Evolutionary conservation across 768 basidiomycete genomes (phyloP).

Genomic region (Podaxis sp.): DNA sequence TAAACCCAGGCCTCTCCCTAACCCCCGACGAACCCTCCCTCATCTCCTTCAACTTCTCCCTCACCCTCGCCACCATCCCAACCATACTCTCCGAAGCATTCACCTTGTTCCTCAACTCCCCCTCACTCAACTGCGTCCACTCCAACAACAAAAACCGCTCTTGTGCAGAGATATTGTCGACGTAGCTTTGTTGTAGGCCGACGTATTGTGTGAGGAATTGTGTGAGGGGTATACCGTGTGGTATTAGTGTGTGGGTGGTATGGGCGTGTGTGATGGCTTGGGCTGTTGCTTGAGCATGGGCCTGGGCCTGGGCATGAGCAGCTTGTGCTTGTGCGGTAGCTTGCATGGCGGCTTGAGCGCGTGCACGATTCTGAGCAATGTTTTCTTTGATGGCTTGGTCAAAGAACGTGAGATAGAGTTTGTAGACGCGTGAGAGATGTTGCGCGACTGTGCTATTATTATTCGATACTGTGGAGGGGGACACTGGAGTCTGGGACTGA

Average conservation of each 20-base stretch:
- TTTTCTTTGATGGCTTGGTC: slow-evolving; percentile 9
- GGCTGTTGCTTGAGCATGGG: not conserved
- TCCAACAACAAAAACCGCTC: slow-evolving; percentile 3
- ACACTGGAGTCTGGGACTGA: not conserved
- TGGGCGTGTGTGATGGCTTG: not conserved
- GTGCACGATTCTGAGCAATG: slow-evolving; percentile 7
- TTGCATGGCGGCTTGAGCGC: slow-evolving; percentile 8
- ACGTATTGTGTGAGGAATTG: slow-evolving; percentile 8
- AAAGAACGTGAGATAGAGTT: slow-evolving; percentile 10
- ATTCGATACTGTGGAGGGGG: not conserved
- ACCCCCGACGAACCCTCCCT: not conserved
- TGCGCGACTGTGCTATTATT: not conserved
- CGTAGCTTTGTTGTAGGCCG: not conserved
- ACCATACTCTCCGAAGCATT: not conserved
- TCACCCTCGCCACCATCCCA: slow-evolving; percentile 2
- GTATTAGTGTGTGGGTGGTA: slow-evolving; percentile 3
- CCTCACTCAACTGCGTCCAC: slow-evolving; percentile 8
- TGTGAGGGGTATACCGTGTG: slow-evolving; percentile 5
- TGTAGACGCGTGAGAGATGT: slow-evolving; percentile 7
- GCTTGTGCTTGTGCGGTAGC: slow-evolving; percentile 1
- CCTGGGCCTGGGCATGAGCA: not conserved
- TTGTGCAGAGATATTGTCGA: not conserved
- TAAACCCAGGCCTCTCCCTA: slow-evolving; percentile 5
- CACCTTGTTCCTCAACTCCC: not conserved
- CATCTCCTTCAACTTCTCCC: slow-evolving; percentile 10